Base-by-base conservation (phyloP, 176 grass and related monocot genomes). In the Cenchrus fungigraminus region DNA sequence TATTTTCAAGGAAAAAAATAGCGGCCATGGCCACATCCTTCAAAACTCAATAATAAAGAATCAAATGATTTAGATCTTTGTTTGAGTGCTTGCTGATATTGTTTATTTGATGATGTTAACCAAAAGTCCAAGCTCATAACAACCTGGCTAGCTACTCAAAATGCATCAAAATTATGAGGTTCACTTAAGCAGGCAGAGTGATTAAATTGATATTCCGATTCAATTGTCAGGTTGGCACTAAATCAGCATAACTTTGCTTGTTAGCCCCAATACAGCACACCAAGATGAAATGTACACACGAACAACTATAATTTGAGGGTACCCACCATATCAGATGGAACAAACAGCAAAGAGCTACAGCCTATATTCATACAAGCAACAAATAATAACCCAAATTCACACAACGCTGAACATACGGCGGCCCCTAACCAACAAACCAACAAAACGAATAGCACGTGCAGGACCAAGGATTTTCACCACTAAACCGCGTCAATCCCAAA, bases 301-400 rank as follows among this genome's bases (percentile, higher is more conserved):
- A 63, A 55, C 19, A 43, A 84, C 58, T 75, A 43, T 53, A 63
- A 65, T 37, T 81, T 9, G 2, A 75, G 17, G 72, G 34, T 76
- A 78, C 15, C 72, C 8, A 61, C 8, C 8, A 19, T 57, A 67
- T 90, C 74, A 32, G 64, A 79, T 74, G 84, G 72, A 66, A 68
- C 17, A 6, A 31, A 78, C 68, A 60, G 2, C 52, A 68, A 59
- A 45, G 65, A 37, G 6, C 6, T 65, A 43, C 46, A 78, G 68
- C 71, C 46, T 28, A 83, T 60, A 56, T 79, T 71, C 73, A 73
- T 42, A 73, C 19, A 52, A 2, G 6, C 72, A 47, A 34, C 12
- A 73, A 67, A 53, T 60, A 17, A 83, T 78, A 75, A 19, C 31
- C 52, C 61, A 20, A 83, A 11, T 52, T 62, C 66, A 59, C 74